Evolutionary conservation across 163 green algal genomes (phyloP).

Genomic region (Volvox carteri): DNA sequence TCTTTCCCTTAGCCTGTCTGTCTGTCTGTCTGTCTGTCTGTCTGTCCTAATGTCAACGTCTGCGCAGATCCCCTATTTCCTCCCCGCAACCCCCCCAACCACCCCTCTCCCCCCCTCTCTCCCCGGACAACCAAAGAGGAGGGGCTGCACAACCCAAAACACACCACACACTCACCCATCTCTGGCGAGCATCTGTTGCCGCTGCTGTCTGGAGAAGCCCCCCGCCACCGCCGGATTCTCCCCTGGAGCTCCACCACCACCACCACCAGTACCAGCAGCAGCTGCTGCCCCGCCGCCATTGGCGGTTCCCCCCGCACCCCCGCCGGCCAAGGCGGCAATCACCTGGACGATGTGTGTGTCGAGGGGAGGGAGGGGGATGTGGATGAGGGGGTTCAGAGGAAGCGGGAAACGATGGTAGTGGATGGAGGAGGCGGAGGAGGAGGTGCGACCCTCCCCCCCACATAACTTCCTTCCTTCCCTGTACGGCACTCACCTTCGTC

Average conservation of each 20-base stretch:
- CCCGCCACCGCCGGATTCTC: constrained; percentile 13
- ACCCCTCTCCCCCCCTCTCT: not conserved
- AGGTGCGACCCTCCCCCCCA: too few species aligned
- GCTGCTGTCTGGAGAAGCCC: constrained; percentile 34
- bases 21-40: too few species aligned
- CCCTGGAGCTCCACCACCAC: not conserved
- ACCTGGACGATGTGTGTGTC: constrained; percentile 16
- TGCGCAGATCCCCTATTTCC: too few species aligned
- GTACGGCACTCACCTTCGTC: constrained; percentile 48
- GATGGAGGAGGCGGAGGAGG: not conserved
- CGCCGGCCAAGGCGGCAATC: not conserved
- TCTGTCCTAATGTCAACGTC: too few species aligned
- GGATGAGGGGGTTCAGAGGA: too few species aligned
- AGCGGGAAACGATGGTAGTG: too few species aligned
- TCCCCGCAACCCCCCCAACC: too few species aligned
- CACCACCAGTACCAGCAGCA: not conserved
- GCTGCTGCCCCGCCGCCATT: not conserved
- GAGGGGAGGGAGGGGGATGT: too few species aligned
- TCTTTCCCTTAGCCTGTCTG: not conserved
- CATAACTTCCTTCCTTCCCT: not conserved
- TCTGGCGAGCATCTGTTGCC: constrained; percentile 4
- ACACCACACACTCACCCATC: constrained; percentile 42
- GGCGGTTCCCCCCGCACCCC: not conserved
- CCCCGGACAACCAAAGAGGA: too few species aligned
- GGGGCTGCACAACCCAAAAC: too few species aligned